phyloP scores from a whole-genome alignment of 495 filamentous ascomycete genomes.

The Neurospora sp. region DNA sequence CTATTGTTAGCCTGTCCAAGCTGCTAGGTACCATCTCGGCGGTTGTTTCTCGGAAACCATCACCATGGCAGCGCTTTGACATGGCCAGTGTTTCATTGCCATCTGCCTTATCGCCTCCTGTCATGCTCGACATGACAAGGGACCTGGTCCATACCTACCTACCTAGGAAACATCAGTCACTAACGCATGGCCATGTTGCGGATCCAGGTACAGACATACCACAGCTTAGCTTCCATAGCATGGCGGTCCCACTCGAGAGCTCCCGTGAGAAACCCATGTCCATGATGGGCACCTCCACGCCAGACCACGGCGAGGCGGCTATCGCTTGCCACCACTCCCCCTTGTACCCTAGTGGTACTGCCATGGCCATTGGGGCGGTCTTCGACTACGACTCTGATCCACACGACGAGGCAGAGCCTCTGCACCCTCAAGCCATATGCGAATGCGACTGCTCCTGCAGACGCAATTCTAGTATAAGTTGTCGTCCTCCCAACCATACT shows the following conservation, averaged over 20 bases:
- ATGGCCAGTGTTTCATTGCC: neutral
- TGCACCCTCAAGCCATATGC: slow-evolving; percentile 1
- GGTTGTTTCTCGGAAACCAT: neutral
- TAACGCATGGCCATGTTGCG: neutral
- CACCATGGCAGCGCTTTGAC: neutral
- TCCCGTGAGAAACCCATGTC: neutral
- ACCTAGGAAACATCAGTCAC: neutral
- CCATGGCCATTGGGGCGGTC: slow-evolving; percentile 7
- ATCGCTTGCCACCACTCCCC: slow-evolving; percentile 15
- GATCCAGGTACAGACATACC: neutral
- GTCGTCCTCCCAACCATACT: neutral
- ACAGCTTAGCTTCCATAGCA: neutral
- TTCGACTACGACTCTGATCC: neutral
- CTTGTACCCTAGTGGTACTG: slow-evolving; percentile 6
- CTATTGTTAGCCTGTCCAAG: slow-evolving; percentile 2
- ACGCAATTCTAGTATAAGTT: neutral
- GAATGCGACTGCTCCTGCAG: neutral
- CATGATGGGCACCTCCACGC: neutral
- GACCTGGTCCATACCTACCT: neutral
- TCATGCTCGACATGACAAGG: neutral
- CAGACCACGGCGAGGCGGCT: slow-evolving; percentile 13
- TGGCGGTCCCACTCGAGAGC: slow-evolving; percentile 4
- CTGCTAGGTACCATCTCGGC: neutral
- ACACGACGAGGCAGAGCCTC: slow-evolving; percentile 8
- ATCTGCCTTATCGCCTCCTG: neutral